phyloP scores from a whole-genome alignment of 257 asterid genomes.

The Perilla frutescens region DNA sequence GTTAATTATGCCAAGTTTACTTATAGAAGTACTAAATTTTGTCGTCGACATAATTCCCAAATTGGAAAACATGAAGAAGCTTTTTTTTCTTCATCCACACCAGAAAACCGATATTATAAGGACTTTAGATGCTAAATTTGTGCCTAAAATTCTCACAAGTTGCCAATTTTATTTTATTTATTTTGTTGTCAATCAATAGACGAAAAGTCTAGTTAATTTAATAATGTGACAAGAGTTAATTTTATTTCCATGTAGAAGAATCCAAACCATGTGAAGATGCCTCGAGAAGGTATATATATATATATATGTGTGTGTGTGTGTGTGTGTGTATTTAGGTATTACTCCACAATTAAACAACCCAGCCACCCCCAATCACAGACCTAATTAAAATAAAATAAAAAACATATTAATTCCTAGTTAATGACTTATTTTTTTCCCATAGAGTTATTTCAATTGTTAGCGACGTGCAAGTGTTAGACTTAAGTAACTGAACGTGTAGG shows the following conservation, averaged over 20 bases:
- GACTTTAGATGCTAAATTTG: neutral
- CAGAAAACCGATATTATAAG: neutral
- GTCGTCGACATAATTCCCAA: neutral
- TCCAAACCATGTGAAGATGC: conserved; percentile 41
- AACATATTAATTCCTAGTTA: neutral
- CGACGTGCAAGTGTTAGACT: neutral
- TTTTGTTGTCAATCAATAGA: neutral
- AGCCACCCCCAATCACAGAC: conserved; percentile 4
- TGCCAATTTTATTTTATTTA: neutral
- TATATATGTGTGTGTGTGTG: no score
- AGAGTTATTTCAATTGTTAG: neutral
- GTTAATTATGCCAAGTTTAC: neutral
- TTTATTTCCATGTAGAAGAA: conserved; percentile 9
- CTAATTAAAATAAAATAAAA: neutral
- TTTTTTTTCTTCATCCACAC: conserved; percentile 14
- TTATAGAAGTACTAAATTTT: neutral
- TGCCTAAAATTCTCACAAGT: conserved; percentile 24
- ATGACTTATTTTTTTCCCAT: neutral
- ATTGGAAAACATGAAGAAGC: neutral
- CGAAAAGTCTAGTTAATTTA: conserved; percentile 2
- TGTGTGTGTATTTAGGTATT: conserved; percentile 36
- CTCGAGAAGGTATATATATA: no score
- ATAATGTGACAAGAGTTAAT: neutral
- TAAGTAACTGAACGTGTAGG: neutral
- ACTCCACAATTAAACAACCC: conserved; percentile 24